phyloP scores from a whole-genome alignment of 1,139 yeast species.

The Pichia norvegensis region DNA sequence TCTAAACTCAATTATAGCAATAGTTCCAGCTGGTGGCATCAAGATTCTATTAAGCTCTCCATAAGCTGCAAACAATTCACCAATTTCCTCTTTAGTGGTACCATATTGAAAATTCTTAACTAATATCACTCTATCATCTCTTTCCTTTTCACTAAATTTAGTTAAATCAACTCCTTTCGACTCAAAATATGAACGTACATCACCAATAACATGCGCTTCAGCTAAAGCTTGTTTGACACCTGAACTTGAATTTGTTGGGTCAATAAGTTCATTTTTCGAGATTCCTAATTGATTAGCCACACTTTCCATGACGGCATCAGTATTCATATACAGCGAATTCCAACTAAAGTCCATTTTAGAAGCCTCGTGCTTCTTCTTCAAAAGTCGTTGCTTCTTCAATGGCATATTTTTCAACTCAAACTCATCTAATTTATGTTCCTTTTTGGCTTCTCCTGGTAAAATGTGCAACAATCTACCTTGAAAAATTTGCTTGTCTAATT shows the following conservation, averaged over 20 bases:
- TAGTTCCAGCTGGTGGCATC: constrained; percentile 96
- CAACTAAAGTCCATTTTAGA: constrained; percentile 82
- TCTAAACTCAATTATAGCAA: constrained; percentile 88
- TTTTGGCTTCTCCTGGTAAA: constrained; percentile 76
- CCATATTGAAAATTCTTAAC: constrained; percentile 89
- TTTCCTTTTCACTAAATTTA: constrained; percentile 60
- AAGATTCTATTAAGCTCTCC: constrained; percentile 76
- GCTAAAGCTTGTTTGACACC: constrained; percentile 98
- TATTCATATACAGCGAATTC: constrained; percentile 88
- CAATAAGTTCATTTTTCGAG: constrained; percentile 72
- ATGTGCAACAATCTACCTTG: constrained; percentile 93
- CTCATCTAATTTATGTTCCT: constrained; percentile 72
- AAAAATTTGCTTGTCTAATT: constrained; percentile 79
- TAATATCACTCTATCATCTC: constrained; percentile 74
- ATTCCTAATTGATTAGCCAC: constrained; percentile 83
- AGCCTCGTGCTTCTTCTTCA: constrained; percentile 79
- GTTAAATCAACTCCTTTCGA: constrained; percentile 76
- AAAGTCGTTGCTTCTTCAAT: constrained; percentile 78
- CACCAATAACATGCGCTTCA: constrained; percentile 91
- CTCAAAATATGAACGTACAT: constrained; percentile 82
- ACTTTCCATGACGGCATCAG: constrained; percentile 85
- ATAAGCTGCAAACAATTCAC: constrained; percentile 69
- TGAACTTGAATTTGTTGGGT: constrained; percentile 78
- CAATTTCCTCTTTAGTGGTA: constrained; percentile 69
- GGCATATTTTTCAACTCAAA: constrained; percentile 87